These are phyloP conservation scores for Stramenopiles sp. DNA, from an alignment of 352 stramenopile genomes.

Conservation along the genomic window DNA sequence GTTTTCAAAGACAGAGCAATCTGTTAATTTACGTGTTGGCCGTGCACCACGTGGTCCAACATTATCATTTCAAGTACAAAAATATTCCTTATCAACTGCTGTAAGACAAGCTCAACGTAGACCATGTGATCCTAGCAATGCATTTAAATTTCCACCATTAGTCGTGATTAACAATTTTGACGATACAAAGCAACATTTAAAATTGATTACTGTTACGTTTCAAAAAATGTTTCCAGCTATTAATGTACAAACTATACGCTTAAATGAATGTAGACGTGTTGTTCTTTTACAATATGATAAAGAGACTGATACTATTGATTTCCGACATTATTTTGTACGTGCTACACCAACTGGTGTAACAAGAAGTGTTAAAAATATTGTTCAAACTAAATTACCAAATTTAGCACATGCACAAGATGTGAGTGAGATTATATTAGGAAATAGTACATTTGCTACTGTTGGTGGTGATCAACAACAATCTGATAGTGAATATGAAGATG, in stretches of 20 bases:
- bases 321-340: conserved; percentile 90
- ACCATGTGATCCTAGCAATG: background rate
- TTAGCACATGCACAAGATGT: background rate
- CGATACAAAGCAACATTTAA: conserved; percentile 45
- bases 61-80: background rate
- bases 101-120: background rate
- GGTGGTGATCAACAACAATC: background rate
- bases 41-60: background rate
- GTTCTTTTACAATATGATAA: conserved; percentile 90
- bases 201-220: conserved; percentile 92
- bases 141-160: background rate
- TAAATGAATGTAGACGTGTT: conserved; percentile 80
- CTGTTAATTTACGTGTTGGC: background rate
- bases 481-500: background rate
- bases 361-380: conserved; percentile 23
- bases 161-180: conserved; percentile 98
- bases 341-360: conserved; percentile 74
- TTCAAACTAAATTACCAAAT: background rate
- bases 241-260: conserved; percentile 83
- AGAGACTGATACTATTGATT: conserved; percentile 68
- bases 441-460: background rate
- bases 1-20: background rate
- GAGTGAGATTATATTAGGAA: background rate
- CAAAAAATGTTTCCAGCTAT: conserved; percentile 98
- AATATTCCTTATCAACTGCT: background rate